Conservation (phyloP, 108 stramenopile genomes). For the Cylindrotheca fusiformis region DNA sequence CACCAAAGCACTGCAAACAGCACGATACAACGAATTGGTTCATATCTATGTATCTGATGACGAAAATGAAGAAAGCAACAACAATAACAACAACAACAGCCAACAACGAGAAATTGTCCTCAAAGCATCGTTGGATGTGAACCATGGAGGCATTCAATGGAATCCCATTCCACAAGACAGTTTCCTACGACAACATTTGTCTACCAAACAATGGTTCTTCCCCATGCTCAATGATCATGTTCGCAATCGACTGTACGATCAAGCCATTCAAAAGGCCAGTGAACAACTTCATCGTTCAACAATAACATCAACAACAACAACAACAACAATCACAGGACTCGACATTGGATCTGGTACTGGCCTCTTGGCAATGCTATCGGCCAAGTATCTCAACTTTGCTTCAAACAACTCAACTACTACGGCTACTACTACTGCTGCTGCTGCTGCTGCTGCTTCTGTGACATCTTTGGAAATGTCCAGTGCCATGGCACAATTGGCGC, state of each 20-base stretch:
- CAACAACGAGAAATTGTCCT: constrained; percentile 33
- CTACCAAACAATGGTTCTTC: constrained; percentile 79
- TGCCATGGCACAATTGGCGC: constrained; percentile 70
- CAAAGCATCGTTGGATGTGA: constrained; percentile 55
- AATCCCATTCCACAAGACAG: constrained; percentile 3
- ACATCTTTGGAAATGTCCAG: constrained; percentile 76
- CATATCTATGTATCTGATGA: constrained; percentile 32
- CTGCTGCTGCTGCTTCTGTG: constrained; percentile 11
- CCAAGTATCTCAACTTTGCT: constrained; percentile 22
- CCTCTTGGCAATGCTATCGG: constrained; percentile 71
- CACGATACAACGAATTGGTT: constrained; percentile 68
- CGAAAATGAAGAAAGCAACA: background rate
- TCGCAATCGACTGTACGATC: constrained; percentile 63
- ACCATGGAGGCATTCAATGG: constrained; percentile 77
- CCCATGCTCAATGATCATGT: constrained; percentile 83
- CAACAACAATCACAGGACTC: constrained; percentile 33
- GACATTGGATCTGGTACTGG: constrained; percentile 86
- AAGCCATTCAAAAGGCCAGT: constrained; percentile 54
- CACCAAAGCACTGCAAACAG: constrained; percentile 39
- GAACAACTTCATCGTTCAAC: constrained; percentile 4
- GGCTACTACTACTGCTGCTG: background rate
- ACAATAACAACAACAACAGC: too few species aligned
- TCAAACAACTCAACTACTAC: background rate
- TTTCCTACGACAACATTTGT: constrained; percentile 44
- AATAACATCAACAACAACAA: background rate